Evolutionary conservation across 2,329 filamentous ascomycete species (phyloP).

Genomic region (Nemania sp.): DNA sequence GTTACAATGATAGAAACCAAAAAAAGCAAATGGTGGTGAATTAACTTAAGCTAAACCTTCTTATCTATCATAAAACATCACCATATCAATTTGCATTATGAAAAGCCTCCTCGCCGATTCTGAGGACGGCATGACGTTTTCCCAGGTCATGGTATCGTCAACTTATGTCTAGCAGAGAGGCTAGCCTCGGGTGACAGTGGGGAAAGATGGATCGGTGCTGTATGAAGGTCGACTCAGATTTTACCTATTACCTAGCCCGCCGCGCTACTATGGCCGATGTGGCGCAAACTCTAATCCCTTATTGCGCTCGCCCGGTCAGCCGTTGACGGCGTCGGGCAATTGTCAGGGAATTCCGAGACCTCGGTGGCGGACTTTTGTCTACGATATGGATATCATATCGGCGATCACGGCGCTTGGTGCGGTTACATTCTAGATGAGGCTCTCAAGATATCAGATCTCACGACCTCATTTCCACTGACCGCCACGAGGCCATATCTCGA

Average conservation of each 20-base stretch:
- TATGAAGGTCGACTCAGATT: constrained; percentile 22
- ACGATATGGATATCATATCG: not conserved
- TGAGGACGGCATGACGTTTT: constrained; percentile 24
- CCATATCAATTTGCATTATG: not conserved
- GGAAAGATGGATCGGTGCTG: constrained; percentile 27
- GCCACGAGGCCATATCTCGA: not conserved
- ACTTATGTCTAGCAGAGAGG: not conserved
- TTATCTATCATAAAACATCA: not conserved
- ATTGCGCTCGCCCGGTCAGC: not conserved
- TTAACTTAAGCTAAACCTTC: constrained; percentile 17
- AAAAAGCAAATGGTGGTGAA: not conserved
- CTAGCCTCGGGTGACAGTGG: constrained; percentile 26
- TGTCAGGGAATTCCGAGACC: not conserved
- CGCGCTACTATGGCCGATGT: constrained; percentile 12
- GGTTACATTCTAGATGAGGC: not conserved
- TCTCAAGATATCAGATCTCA: not conserved
- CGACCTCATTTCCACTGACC: not conserved
- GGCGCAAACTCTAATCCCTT: constrained; percentile 22
- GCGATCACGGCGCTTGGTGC: not conserved
- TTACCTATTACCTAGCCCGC: constrained; percentile 20
- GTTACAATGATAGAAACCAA: not conserved
- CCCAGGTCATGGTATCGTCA: constrained; percentile 34
- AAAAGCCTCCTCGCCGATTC: not conserved
- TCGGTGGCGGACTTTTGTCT: not conserved
- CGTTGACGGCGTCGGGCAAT: not conserved